phyloP scores from a whole-genome alignment of 2,329 filamentous ascomycete genomes.

The Bipolaris cookei region DNA sequence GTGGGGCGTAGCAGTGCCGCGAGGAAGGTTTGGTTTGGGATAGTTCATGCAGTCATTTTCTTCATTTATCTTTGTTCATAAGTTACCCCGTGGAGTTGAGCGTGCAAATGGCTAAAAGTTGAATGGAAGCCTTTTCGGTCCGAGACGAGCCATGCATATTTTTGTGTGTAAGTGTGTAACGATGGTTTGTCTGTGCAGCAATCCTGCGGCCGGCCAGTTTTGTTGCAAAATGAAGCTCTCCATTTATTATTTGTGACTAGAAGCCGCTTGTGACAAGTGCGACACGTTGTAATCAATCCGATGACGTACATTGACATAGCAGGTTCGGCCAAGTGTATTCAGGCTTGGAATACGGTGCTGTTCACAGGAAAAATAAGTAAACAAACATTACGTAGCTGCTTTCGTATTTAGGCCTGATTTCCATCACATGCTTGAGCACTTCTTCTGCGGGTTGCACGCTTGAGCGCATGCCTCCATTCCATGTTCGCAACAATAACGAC shows the following conservation, averaged over 20 bases:
- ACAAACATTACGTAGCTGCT: not conserved
- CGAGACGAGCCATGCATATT: not conserved
- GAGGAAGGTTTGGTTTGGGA: conserved; percentile 30
- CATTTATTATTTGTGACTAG: too few species aligned
- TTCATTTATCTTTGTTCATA: conserved; percentile 18
- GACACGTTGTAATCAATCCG: too few species aligned
- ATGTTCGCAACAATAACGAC: too few species aligned
- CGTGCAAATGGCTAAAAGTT: not conserved
- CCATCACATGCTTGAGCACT: not conserved
- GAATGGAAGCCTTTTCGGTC: not conserved
- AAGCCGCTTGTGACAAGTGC: too few species aligned
- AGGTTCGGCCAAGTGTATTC: too few species aligned
- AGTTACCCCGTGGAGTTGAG: not conserved
- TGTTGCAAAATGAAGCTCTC: too few species aligned
- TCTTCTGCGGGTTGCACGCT: not conserved
- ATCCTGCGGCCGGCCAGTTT: not conserved
- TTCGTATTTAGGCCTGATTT: not conserved
- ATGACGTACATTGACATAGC: too few species aligned
- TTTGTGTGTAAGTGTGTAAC: not conserved
- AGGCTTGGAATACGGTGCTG: too few species aligned
- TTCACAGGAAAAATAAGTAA: too few species aligned
- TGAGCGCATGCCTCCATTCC: not conserved
- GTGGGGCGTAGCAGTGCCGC: conserved; percentile 26
- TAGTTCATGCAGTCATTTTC: conserved; percentile 39
- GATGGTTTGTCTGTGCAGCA: not conserved